phyloP scores from a whole-genome alignment of 116 monocot genomes.

The Cymodocea nodosa region DNA sequence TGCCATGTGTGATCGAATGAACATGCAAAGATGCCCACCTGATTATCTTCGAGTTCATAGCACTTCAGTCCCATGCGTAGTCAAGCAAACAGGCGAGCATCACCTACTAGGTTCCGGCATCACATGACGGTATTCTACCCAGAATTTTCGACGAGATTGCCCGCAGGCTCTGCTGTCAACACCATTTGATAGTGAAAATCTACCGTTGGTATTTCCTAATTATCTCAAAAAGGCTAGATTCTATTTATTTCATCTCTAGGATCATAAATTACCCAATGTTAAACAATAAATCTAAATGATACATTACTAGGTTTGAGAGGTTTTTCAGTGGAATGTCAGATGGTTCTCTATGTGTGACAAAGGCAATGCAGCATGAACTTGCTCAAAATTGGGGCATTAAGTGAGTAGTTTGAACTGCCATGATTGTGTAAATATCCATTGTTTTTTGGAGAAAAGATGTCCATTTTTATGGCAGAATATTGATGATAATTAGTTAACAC shows the following conservation, averaged over 20 bases:
- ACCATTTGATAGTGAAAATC: slow-evolving; percentile 59
- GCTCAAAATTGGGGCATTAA: slow-evolving; percentile 88
- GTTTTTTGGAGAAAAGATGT: not conserved
- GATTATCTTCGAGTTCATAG: too few species aligned
- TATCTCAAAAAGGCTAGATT: slow-evolving; percentile 4
- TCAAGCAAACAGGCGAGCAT: too few species aligned
- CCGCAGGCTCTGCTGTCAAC: too few species aligned
- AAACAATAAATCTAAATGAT: not conserved
- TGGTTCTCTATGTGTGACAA: slow-evolving; percentile 80
- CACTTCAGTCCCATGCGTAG: too few species aligned
- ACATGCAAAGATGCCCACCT: too few species aligned
- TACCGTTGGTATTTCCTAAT: slow-evolving; percentile 53
- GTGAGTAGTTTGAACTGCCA: slow-evolving; percentile 16
- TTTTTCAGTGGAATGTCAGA: slow-evolving; percentile 72
- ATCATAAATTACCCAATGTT: not conserved
- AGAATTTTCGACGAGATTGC: too few species aligned
- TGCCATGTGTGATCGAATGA: too few species aligned
- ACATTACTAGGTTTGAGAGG: slow-evolving; percentile 61
- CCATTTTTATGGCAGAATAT: not conserved
- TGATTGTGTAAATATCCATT: not conserved
- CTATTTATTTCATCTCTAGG: not conserved
- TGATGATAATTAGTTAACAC: slow-evolving; percentile 2
- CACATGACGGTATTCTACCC: too few species aligned
- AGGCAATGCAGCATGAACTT: slow-evolving; percentile 92
- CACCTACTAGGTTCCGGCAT: too few species aligned